Evolutionary conservation across 2,329 filamentous ascomycete species (phyloP).

Genomic region (Colletotrichum navitas): DNA sequence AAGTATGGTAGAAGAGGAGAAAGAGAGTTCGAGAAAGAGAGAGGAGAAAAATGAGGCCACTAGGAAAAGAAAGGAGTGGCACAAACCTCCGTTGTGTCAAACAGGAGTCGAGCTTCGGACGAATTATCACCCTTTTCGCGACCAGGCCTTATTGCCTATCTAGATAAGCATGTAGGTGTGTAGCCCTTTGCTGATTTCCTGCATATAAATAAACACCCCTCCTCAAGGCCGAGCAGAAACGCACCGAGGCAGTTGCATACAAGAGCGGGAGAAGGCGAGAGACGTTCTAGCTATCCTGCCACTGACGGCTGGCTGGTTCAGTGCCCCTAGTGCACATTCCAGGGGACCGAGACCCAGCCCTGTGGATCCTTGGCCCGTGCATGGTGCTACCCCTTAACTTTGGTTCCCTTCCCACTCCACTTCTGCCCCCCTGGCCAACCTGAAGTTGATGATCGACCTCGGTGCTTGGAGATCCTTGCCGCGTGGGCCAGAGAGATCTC

Average conservation of each 20-base stretch:
- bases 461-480: not conserved
- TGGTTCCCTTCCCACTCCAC: conserved; percentile 13
- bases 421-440: conserved; percentile 13
- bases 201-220: not conserved
- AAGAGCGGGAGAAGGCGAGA: not conserved
- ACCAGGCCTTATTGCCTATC: not conserved
- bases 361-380: conserved; percentile 36
- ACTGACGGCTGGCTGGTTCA: not conserved
- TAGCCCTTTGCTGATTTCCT: not conserved
- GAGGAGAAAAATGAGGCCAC: not conserved
- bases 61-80: not conserved
- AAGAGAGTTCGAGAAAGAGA: not conserved
- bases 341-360: conserved; percentile 20
- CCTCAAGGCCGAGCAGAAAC: not conserved
- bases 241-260: not conserved
- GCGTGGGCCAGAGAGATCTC: not conserved
- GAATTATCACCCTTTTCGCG: conserved; percentile 8
- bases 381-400: conserved; percentile 37
- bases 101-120: conserved; percentile 12
- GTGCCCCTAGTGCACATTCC: not conserved
- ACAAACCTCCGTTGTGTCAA: conserved; percentile 5
- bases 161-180: not conserved
- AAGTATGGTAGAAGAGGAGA: not conserved
- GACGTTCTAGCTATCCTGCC: not conserved
- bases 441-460: conserved; percentile 5